Base-by-base conservation (phyloP, 495 filamentous ascomycete species). In the Daldinia childiae region DNA sequence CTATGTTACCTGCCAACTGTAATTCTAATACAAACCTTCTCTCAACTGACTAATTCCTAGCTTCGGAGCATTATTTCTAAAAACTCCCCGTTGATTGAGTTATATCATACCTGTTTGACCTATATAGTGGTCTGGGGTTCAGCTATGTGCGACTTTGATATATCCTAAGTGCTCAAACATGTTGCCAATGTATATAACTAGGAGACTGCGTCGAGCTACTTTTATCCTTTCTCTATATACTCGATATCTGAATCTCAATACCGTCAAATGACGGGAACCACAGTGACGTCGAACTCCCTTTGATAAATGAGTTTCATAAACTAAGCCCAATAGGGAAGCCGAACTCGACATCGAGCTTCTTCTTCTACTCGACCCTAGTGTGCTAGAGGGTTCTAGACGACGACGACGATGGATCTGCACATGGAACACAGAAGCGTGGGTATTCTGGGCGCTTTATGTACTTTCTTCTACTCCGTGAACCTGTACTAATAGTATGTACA, bases 401-500 rank as follows among this genome's bases (percentile, higher is more conserved):
- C 8, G 39, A 41, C 8, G 39, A 11, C 9, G 29, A 32, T 32
- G 9, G 15, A 41, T 17, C n/a, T 41, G 39, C 39, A 41, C 43
- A 29, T 6, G 6, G 26, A 15, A 60, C 21, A 27, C 21, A n/a
- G 14, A 26, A 26, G 36, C 45, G 48, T 29, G 26, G n/a, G 32
- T 19, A 24, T 48, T 68, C 43, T 54, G 39, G 60, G 61, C 48
- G 54, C 56, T 61, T 66, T 73, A 62, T 70, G 57, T 69, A 66
- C 66, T 60, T 57, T 66, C 60, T 59, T 64, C 71, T 73, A 69
- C 62, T 56, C 67, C 63, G 70, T 50, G 65, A 66, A 70, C 58
- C 62, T 69, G 62, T 69, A 58, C 58, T 69, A 69, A 29, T 48
- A 48, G 27, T 73, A 73, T 73, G 71, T 73, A 73, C 71, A 73